These are phyloP conservation scores for Stereum hirsutum DNA, from an alignment of 1,284 basidiomycete genomes.

Conservation along the genomic window DNA sequence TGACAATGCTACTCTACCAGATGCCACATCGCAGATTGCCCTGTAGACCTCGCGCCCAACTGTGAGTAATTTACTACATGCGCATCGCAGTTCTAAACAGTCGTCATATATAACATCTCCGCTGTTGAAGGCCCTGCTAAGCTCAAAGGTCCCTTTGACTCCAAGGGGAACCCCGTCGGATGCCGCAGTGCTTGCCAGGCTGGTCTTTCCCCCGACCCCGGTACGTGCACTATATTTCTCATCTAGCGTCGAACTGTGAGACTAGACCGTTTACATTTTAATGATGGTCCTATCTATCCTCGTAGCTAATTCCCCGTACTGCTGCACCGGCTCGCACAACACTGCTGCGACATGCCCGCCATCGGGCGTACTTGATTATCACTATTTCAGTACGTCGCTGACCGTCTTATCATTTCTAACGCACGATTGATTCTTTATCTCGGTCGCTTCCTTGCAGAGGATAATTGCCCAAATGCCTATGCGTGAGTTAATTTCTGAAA, in stretches of 20 bases:
- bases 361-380: conserved; percentile 40
- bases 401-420: conserved; percentile 39
- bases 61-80: background rate
- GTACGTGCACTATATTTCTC: conserved; percentile 15
- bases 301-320: conserved; percentile 38
- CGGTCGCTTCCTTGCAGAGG: background rate
- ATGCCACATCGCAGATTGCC: conserved; percentile 42
- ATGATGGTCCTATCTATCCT: background rate
- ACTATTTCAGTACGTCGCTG: conserved; percentile 46
- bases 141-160: conserved; percentile 43
- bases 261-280: no score
- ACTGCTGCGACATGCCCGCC: conserved; percentile 42
- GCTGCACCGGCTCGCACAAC: conserved; percentile 44
- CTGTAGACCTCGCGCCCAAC: conserved; percentile 31
- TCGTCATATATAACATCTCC: no score
- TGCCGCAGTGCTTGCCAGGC: conserved; percentile 53
- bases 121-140: conserved; percentile 38
- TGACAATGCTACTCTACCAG: no score
- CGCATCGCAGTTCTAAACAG: background rate
- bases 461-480: background rate
- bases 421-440: conserved; percentile 28
- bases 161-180: conserved; percentile 40
- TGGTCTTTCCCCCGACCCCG: conserved; percentile 35
- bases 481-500: no score
- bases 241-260: no score